These are phyloP conservation scores for Penicillium antarcticum DNA, from an alignment of 495 filamentous ascomycete genomes.

Conservation along the genomic window DNA sequence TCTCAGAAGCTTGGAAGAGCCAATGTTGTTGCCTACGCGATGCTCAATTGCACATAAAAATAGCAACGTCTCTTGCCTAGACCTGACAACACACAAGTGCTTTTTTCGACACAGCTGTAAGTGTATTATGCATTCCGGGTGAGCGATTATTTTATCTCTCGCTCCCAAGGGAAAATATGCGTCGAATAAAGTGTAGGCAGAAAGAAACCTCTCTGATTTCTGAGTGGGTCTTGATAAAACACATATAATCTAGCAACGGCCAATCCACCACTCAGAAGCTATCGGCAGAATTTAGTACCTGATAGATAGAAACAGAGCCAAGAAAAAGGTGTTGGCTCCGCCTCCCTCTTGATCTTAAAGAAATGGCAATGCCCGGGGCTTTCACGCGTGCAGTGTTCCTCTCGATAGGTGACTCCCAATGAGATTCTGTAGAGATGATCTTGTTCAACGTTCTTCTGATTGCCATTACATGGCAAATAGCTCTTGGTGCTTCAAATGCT, in stretches of 20 bases:
- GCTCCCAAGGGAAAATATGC: no score
- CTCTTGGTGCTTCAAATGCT: not conserved
- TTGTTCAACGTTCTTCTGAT: not conserved
- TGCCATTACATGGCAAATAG: not conserved
- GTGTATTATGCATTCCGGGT: no score
- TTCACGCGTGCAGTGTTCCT: not conserved
- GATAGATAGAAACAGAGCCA: not conserved
- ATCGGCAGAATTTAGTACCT: not conserved
- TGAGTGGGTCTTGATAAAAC: not conserved
- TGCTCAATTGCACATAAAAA: not conserved
- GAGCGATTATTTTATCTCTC: no score
- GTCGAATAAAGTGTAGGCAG: no score
- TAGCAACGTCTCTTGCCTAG: not conserved
- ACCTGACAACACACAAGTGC: no score
- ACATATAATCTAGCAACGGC: not conserved
- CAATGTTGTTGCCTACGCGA: conserved; percentile 2
- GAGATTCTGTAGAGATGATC: not conserved
- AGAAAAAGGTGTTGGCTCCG: not conserved
- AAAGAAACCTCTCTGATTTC: no score
- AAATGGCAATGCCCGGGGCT: not conserved
- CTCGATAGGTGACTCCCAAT: no score
- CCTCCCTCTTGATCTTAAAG: conserved; percentile 2
- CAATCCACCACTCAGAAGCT: not conserved
- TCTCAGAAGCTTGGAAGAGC: not conserved
- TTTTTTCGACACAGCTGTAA: no score